Conservation (phyloP, 495 filamentous ascomycete genomes). For the Cercophora samala region DNA sequence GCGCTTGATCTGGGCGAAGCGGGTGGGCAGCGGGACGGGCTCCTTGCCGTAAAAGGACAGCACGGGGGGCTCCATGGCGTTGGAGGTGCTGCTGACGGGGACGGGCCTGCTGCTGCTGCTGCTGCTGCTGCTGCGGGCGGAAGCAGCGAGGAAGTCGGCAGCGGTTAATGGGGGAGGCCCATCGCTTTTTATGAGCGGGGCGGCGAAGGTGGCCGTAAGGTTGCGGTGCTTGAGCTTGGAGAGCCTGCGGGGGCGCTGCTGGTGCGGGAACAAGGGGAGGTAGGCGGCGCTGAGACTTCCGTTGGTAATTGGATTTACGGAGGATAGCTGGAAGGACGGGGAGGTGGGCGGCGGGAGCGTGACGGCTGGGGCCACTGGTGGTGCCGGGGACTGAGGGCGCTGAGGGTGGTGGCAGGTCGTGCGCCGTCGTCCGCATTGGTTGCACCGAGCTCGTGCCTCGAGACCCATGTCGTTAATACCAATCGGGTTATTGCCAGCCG, state of each 20-base stretch:
- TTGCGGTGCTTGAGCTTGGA: slow-evolving; percentile 38
- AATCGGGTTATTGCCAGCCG: slow-evolving; percentile 11
- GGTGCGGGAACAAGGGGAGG: slow-evolving; percentile 13
- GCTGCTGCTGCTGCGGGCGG: slow-evolving; percentile 12
- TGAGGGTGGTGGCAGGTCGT: slow-evolving; percentile 28
- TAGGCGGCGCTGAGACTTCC: slow-evolving; percentile 32
- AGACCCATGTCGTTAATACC: slow-evolving; percentile 27
- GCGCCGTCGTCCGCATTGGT: slow-evolving; percentile 36
- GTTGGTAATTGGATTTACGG: slow-evolving; percentile 27
- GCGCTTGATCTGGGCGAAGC: slow-evolving; percentile 75
- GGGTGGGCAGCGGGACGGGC: slow-evolving; percentile 67
- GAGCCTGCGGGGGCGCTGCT: slow-evolving; percentile 36
- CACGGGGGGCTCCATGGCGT: slow-evolving; percentile 68
- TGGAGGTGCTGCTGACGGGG: slow-evolving; percentile 12
- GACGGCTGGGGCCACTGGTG: slow-evolving; percentile 8
- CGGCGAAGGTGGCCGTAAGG: slow-evolving; percentile 24
- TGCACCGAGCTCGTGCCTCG: slow-evolving; percentile 29
- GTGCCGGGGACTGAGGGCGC: slow-evolving; percentile 12
- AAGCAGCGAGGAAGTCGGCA: slow-evolving; percentile 17
- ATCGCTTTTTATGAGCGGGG: slow-evolving; percentile 20
- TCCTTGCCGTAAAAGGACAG: slow-evolving; percentile 70
- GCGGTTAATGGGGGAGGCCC: slow-evolving; percentile 12
- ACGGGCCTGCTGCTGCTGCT: slow-evolving; percentile 9
- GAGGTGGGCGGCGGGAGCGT: slow-evolving; percentile 15
- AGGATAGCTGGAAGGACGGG: slow-evolving; percentile 8